Conservation (phyloP, 2,329 filamentous ascomycete species). For the Hortaea werneckii region DNA sequence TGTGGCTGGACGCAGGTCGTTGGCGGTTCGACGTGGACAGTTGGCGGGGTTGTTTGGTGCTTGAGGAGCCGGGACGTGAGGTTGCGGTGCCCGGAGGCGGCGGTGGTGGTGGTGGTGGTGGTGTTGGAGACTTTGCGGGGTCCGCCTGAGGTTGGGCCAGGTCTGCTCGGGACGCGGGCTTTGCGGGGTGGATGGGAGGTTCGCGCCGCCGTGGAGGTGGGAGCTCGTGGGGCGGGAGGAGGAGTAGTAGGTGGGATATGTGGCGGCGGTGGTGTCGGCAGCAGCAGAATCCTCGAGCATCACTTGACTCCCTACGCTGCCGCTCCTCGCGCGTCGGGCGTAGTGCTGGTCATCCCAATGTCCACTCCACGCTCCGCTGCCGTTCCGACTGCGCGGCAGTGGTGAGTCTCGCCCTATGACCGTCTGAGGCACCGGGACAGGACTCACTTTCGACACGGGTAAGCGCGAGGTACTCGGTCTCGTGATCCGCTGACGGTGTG, state of each 20-base stretch:
- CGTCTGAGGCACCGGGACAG: constrained; percentile 61
- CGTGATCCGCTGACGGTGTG: constrained; percentile 35
- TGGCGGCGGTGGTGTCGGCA: constrained; percentile 13
- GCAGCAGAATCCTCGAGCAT: constrained; percentile 40
- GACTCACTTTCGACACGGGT: constrained; percentile 72
- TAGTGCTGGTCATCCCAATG: constrained; percentile 37
- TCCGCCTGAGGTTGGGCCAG: constrained; percentile 25
- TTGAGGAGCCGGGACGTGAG: constrained; percentile 11
- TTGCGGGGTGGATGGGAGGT: constrained; percentile 25
- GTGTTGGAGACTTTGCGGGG: constrained; percentile 32
- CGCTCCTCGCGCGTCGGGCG: constrained; percentile 53
- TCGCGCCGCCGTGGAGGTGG: constrained; percentile 8
- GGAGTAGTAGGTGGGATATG: constrained; percentile 21
- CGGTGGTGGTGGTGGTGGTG: constrained; percentile 25
- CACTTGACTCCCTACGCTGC: constrained; percentile 48
- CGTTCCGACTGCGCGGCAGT: constrained; percentile 48
- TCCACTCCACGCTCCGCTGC: constrained; percentile 47
- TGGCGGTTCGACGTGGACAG: not conserved
- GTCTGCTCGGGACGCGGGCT: constrained; percentile 30
- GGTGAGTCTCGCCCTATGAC: constrained; percentile 66
- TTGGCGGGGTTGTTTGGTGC: constrained; percentile 5
- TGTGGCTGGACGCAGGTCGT: constrained; percentile 13
- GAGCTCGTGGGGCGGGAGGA: constrained; percentile 25
- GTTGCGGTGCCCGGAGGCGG: constrained; percentile 15
- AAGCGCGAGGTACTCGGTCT: constrained; percentile 62